Evolutionary conservation across 495 filamentous ascomycete genomes (phyloP).

Genomic region (Lasiosphaeria miniovina): DNA sequence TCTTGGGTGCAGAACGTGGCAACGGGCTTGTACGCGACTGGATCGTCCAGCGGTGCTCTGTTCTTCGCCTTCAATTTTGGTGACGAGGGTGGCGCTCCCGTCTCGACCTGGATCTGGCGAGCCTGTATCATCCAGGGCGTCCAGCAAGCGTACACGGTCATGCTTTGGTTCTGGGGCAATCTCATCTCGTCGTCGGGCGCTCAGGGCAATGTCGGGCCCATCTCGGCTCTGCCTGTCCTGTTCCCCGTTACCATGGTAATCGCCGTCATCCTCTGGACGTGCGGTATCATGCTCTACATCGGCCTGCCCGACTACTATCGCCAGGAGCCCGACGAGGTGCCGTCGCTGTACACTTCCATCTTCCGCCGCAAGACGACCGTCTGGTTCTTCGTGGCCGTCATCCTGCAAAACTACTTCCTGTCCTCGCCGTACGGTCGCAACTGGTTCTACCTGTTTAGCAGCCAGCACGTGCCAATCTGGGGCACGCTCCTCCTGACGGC

Average conservation of each 20-base stretch:
- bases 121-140: slow-evolving; percentile 61
- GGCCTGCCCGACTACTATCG: slow-evolving; percentile 65
- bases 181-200: slow-evolving; percentile 26
- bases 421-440: slow-evolving; percentile 57
- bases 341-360: slow-evolving; percentile 53
- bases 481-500: slow-evolving; percentile 47
- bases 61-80: slow-evolving; percentile 69
- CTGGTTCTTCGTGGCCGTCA: slow-evolving; percentile 56
- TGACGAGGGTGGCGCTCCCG: slow-evolving; percentile 54
- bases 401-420: slow-evolving; percentile 64
- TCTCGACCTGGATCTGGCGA: slow-evolving; percentile 61
- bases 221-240: slow-evolving; percentile 28
- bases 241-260: slow-evolving; percentile 48
- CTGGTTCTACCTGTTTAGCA: slow-evolving; percentile 57
- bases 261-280: slow-evolving; percentile 47
- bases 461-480: slow-evolving; percentile 48
- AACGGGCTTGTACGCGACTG: slow-evolving; percentile 56
- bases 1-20: slow-evolving; percentile 58
- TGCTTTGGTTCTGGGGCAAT: slow-evolving; percentile 61
- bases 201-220: slow-evolving; percentile 9
- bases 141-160: slow-evolving; percentile 57
- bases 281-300: slow-evolving; percentile 49
- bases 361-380: slow-evolving; percentile 57
- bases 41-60: slow-evolving; percentile 56
- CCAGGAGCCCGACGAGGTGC: slow-evolving; percentile 63